Percentiles rank a stretch among this genome's conserved stretches.
These are phyloP conservation scores for Hirsutella rhossiliensis DNA, from an alignment of 2,329 filamentous ascomycete species.

Conservation along the genomic window DNA sequence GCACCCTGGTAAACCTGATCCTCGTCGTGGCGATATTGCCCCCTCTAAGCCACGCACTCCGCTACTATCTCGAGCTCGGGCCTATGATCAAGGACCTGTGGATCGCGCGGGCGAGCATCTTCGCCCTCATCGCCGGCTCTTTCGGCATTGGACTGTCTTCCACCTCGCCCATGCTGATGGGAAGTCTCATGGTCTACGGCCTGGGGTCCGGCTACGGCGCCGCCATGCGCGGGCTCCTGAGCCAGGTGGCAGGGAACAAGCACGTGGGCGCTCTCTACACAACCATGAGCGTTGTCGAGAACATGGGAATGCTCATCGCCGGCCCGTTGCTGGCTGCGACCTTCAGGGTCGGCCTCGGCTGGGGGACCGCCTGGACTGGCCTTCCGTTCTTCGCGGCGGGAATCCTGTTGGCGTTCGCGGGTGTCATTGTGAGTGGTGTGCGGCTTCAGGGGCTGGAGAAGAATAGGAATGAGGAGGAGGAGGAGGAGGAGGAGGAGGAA, in stretches of 20 bases:
- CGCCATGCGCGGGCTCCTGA: slow-evolving; percentile 6
- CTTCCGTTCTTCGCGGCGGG: slow-evolving; percentile 6
- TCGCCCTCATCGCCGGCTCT: slow-evolving; percentile 3
- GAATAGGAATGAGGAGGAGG: background rate
- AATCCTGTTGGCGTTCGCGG: background rate
- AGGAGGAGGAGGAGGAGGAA: too few species aligned
- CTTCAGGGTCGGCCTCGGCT: slow-evolving; percentile 6
- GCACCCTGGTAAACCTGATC: background rate
- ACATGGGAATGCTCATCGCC: slow-evolving; percentile 6
- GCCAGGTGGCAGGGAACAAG: slow-evolving; percentile 4
- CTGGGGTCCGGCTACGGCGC: background rate
- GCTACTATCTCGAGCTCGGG: background rate
- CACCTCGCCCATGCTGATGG: background rate
- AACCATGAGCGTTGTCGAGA: slow-evolving; percentile 8
- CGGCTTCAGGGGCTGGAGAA: background rate
- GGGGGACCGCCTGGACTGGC: slow-evolving; percentile 5
- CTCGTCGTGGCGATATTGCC: background rate
- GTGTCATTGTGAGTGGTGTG: background rate
- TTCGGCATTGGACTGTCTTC: background rate
- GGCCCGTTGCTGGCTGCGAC: slow-evolving; percentile 7
- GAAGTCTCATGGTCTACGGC: background rate
- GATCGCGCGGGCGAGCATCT: background rate
- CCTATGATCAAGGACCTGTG: slow-evolving; percentile 1
- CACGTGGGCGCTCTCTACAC: slow-evolving; percentile 8
- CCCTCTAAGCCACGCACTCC: background rate